Conservation (phyloP, 371 early-diverging fungal genomes). For the Mucor velutinosus region DNA sequence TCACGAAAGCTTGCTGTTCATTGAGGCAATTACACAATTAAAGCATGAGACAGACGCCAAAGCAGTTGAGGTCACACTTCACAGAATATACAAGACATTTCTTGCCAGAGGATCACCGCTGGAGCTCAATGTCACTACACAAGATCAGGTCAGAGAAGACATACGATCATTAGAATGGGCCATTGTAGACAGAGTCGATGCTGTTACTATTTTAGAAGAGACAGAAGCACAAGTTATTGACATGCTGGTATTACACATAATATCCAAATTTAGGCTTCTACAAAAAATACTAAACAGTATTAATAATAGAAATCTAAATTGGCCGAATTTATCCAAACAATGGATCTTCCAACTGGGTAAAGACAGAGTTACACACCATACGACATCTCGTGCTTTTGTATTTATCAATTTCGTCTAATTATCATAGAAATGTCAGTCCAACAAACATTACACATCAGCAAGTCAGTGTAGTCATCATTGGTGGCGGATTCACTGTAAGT, state of each 20-base stretch:
- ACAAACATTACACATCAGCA: constrained; percentile 19
- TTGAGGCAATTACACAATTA: constrained; percentile 31
- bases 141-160: constrained; percentile 30
- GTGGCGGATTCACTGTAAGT: constrained; percentile 44
- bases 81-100: constrained; percentile 37
- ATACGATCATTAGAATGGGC: constrained; percentile 30
- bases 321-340: constrained; percentile 18
- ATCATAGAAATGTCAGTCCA: constrained; percentile 8
- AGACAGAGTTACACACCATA: background rate
- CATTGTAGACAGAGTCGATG: constrained; percentile 25
- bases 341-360: constrained; percentile 29
- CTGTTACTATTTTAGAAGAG: constrained; percentile 29
- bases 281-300: background rate
- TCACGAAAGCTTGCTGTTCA: constrained; percentile 30
- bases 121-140: constrained; percentile 29
- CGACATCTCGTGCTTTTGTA: too few relatives aligned
- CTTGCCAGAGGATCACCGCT: constrained; percentile 26
- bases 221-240: constrained; percentile 33
- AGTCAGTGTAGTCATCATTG: constrained; percentile 34
- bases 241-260: constrained; percentile 27
- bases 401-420: background rate
- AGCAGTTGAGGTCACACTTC: constrained; percentile 22
- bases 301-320: constrained; percentile 21
- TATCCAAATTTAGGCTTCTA: background rate
- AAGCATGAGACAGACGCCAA: constrained; percentile 27